These are phyloP conservation scores for Angomonas desouzai DNA, from an alignment of 208 protist genomes.

Conservation along the genomic window DNA sequence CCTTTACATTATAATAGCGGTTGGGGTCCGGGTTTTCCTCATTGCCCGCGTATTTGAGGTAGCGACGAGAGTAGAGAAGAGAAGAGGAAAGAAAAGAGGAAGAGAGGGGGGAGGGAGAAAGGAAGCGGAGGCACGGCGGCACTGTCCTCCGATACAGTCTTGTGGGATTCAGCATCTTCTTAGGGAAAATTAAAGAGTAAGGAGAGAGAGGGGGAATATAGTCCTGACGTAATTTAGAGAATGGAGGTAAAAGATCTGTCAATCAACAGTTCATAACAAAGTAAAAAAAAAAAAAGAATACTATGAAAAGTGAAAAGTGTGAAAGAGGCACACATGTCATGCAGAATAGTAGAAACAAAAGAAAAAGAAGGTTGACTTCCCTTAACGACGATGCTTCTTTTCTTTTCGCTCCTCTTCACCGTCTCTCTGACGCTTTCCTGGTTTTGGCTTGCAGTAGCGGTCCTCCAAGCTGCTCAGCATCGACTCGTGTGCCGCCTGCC, in stretches of 20 bases:
- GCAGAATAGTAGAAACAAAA: not conserved
- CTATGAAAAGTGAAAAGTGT: not conserved
- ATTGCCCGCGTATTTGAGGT: not conserved
- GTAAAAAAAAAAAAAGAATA: not conserved
- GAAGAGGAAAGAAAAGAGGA: not conserved
- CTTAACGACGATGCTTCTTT: not conserved
- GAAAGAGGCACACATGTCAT: not conserved
- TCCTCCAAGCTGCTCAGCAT: slow-evolving; percentile 63
- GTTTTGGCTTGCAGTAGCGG: slow-evolving; percentile 40
- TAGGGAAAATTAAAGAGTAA: slow-evolving; percentile 13
- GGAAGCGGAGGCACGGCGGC: not conserved
- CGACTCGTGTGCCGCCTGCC: slow-evolving; percentile 43
- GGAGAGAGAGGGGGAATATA: not conserved
- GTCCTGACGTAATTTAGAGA: not conserved
- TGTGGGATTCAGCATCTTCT: too few species aligned
- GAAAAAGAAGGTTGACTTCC: not conserved
- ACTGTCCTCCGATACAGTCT: too few species aligned
- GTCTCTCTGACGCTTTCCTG: slow-evolving; percentile 17
- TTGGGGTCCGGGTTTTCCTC: slow-evolving; percentile 5
- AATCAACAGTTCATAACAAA: not conserved
- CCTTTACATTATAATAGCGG: slow-evolving; percentile 5
- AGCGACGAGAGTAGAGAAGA: not conserved
- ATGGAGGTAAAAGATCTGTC: too few species aligned
- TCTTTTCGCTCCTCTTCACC: slow-evolving; percentile 14
- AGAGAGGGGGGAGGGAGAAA: not conserved